A percentile compares a stretch with the other conserved stretches of the same genome.
phyloP scores from a whole-genome alignment of 805 yeast genomes.

The Wickerhamiella shivajii region DNA sequence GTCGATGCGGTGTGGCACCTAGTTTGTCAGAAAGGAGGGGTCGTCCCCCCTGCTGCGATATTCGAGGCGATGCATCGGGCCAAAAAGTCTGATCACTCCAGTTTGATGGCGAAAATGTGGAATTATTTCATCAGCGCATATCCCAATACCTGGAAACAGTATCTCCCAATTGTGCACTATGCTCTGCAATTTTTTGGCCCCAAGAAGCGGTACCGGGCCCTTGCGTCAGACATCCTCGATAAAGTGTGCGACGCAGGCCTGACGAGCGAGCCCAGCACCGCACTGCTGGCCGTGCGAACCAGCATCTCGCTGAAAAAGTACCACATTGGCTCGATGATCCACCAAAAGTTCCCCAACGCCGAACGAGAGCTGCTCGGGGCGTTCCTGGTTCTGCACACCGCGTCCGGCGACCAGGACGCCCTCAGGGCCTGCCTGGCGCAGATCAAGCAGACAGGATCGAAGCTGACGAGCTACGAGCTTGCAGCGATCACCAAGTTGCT shows the following conservation, averaged over 20 bases:
- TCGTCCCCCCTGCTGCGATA: too few relatives aligned
- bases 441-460: neutral
- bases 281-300: neutral
- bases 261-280: neutral
- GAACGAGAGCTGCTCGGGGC: conserved; percentile 4
- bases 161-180: neutral
- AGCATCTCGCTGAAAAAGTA: neutral
- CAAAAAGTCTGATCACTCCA: too few relatives aligned
- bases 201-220: neutral
- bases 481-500: conserved; percentile 10
- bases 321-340: neutral
- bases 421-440: neutral
- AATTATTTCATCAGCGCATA: neutral
- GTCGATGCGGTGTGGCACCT: too few relatives aligned
- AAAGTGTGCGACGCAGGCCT: neutral
- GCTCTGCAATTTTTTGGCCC: conserved; percentile 2
- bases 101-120: neutral
- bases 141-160: neutral
- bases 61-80: too few relatives aligned
- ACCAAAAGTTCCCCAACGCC: neutral
- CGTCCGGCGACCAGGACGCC: conserved; percentile 5
- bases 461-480: conserved; percentile 25
- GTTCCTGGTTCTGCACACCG: neutral
- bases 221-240: neutral
- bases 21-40: too few relatives aligned